Percentiles rank a stretch among this genome's conserved stretches.
Conservation (phyloP, 805 yeast genomes). For the Barnettozyma pratensis region DNA sequence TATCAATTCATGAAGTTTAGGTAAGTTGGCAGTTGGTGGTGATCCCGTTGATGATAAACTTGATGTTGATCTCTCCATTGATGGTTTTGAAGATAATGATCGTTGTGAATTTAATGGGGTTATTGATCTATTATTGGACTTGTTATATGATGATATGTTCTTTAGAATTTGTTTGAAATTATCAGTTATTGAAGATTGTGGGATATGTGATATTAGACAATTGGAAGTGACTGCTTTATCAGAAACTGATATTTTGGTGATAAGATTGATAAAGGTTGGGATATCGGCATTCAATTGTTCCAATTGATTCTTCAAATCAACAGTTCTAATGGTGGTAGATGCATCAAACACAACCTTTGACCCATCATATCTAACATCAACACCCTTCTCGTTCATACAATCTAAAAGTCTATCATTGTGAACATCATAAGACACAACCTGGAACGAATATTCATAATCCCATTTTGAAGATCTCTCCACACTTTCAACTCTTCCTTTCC, state of each 20-base stretch:
- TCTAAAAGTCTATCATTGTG: neutral
- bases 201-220: neutral
- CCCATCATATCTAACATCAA: neutral
- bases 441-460: neutral
- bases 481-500: neutral
- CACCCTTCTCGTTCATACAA: neutral
- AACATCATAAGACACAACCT: neutral
- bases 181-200: neutral
- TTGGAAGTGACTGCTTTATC: neutral
- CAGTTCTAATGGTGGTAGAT: neutral
- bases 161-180: constrained; percentile 1
- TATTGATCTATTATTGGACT: neutral
- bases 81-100: neutral
- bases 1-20: neutral
- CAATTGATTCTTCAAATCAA: neutral
- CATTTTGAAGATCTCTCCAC: constrained; percentile 1
- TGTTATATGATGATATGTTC: neutral
- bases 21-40: neutral
- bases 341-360: neutral
- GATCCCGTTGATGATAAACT: neutral
- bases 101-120: neutral
- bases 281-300: neutral
- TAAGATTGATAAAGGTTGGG: constrained; percentile 1
- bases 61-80: neutral
- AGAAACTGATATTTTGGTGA: neutral